Base-by-base conservation (phyloP, 768 basidiomycete species). In the Russula griseocarnosa region DNA sequence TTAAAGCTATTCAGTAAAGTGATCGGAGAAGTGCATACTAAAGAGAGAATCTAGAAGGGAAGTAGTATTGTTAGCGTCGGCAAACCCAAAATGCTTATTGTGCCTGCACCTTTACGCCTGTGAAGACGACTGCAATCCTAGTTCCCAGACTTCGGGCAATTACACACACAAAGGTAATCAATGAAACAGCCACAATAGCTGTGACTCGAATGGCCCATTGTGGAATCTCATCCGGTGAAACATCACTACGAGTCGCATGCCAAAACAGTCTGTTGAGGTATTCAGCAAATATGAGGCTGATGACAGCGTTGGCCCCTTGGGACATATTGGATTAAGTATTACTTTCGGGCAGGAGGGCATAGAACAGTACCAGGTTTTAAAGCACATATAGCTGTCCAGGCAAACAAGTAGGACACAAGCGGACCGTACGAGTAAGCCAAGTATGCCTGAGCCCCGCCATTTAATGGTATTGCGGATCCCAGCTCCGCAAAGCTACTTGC, bases 401-500 rank as follows among this genome's bases (percentile, higher is more conserved):
- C 87, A 76, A 92, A 99, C 11, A 97, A 81, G 73, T 93, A 99
- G 9, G 94, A 92, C 44, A 88, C 77, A 20, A 92, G 79, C 28
- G 92, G 91, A 1, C 90, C 92, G 71, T 92, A 97, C 44, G 94
- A 84, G 71, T 95, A 95, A 26, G 86, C 85, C 26, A 97, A 83
- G 73, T 97, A 97, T 18, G 94, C 86, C 66, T 88, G 86, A 46
- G 82, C 79, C 22, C 82, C 82, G 6, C 82, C 83, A 65, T 81
- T 79, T 61, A 91, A 75, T 18, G 93, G 93, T 72, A 96, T 92
- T 44, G 90, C 89, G 49, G 87, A 87, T 57, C 95, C 96, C 62
- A 97, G 79, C 74, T 97, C 94, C 10, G 93, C 93, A 72, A 87
- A 97, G 72, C 91, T 94, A 73, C 91, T 94, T 30, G 93, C 94